Evolutionary conservation across 495 filamentous ascomycete species (phyloP).

Genomic region (Penicillium atrosanguineum): DNA sequence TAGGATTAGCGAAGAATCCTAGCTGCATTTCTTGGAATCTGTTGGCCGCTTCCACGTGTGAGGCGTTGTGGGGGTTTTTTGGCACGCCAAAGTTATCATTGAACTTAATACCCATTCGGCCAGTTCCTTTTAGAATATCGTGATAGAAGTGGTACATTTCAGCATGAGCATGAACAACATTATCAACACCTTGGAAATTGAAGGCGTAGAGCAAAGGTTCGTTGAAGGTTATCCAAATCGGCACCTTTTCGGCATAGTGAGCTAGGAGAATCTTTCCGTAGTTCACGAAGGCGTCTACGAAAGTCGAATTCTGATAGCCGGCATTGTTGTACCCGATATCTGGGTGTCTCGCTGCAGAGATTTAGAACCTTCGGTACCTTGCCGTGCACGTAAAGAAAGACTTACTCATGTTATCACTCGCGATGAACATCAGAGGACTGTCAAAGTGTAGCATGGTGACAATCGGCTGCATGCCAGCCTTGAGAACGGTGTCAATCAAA

Average conservation of each 20-base stretch:
- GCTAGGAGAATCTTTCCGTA: slow-evolving; percentile 41
- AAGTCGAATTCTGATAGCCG: slow-evolving; percentile 34
- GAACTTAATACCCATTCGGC: slow-evolving; percentile 39
- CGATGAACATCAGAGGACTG: slow-evolving; percentile 31
- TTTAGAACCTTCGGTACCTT: background rate
- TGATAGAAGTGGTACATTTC: slow-evolving; percentile 42
- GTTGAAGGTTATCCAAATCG: slow-evolving; percentile 48
- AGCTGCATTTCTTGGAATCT: slow-evolving; percentile 42
- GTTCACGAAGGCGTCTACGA: slow-evolving; percentile 35
- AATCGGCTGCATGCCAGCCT: slow-evolving; percentile 40
- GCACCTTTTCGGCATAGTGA: slow-evolving; percentile 41
- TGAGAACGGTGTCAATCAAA: slow-evolving; percentile 40
- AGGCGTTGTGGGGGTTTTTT: slow-evolving; percentile 29
- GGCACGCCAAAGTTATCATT: slow-evolving; percentile 45
- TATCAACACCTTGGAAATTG: slow-evolving; percentile 30
- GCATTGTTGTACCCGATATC: slow-evolving; percentile 33
- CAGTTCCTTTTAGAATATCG: slow-evolving; percentile 36
- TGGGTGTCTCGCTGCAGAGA: slow-evolving; percentile 11
- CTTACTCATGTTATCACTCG: slow-evolving; percentile 22
- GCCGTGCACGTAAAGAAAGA: background rate
- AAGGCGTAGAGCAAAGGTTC: slow-evolving; percentile 36
- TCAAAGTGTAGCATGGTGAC: slow-evolving; percentile 46
- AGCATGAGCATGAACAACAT: slow-evolving; percentile 39
- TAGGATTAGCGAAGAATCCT: slow-evolving; percentile 38
- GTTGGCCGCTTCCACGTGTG: slow-evolving; percentile 34